These are phyloP conservation scores for Cystobasidiaceae sp. DNA, from an alignment of 1,284 basidiomycete genomes.

Conservation along the genomic window DNA sequence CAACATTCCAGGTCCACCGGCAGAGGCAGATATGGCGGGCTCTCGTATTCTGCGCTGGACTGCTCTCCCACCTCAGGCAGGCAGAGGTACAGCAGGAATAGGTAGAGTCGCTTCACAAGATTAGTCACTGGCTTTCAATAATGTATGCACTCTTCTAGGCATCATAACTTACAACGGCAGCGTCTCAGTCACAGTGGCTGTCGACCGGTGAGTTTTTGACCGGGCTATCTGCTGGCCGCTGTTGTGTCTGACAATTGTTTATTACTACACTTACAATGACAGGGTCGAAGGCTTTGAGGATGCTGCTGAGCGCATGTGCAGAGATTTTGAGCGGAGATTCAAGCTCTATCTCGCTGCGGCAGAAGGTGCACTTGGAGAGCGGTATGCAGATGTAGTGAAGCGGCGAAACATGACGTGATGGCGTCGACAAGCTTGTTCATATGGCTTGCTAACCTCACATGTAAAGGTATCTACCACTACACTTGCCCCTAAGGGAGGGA, in stretches of 20 bases:
- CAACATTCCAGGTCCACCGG: slow-evolving; percentile 43
- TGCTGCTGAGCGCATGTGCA: slow-evolving; percentile 38
- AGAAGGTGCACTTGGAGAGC: slow-evolving; percentile 6
- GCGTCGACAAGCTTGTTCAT: neutral
- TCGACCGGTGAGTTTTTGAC: slow-evolving; percentile 35
- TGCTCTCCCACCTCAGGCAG: slow-evolving; percentile 43
- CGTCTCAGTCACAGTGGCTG: slow-evolving; percentile 41
- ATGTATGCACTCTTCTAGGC: too few relatives aligned
- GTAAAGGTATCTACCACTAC: too few relatives aligned
- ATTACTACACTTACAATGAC: too few relatives aligned
- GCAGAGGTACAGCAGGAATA: slow-evolving; percentile 42
- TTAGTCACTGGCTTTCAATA: too few relatives aligned
- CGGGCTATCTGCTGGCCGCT: neutral
- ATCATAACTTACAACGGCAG: slow-evolving; percentile 43
- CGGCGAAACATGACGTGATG: too few relatives aligned
- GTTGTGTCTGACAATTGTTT: too few relatives aligned
- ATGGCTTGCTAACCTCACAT: neutral
- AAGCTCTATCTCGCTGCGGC: slow-evolving; percentile 18
- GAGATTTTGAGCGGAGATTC: slow-evolving; percentile 35
- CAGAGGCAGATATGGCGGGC: slow-evolving; percentile 32
- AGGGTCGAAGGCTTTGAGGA: slow-evolving; percentile 38
- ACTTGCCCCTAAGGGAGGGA: too few relatives aligned
- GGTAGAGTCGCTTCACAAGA: neutral
- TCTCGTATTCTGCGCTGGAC: slow-evolving; percentile 13
- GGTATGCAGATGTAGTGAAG: neutral